phyloP scores from a whole-genome alignment of 805 yeast genomes.

The Vanderwaltozyma yarrowii region DNA sequence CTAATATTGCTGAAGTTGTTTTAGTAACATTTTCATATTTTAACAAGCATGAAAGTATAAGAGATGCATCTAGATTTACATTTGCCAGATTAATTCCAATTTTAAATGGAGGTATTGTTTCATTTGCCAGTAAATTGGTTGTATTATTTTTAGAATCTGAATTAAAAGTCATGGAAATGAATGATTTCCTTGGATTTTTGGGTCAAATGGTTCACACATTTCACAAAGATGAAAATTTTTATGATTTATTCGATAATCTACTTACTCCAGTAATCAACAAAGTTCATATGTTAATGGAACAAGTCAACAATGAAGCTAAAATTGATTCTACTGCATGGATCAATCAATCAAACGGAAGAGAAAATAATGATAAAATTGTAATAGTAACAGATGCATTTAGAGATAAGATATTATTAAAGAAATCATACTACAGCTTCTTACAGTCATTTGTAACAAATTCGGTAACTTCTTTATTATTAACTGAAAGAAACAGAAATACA shows the following conservation, averaged over 20 bases:
- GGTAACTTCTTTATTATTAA: slow-evolving; percentile 64
- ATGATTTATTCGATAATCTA: slow-evolving; percentile 62
- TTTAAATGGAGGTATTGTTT: slow-evolving; percentile 41
- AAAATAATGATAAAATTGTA: slow-evolving; percentile 16
- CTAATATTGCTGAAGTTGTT: slow-evolving; percentile 70
- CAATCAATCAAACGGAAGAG: background rate
- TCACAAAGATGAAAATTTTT: slow-evolving; percentile 54
- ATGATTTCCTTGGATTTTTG: slow-evolving; percentile 74
- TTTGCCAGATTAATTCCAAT: slow-evolving; percentile 80
- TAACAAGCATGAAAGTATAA: slow-evolving; percentile 51
- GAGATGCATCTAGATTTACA: slow-evolving; percentile 82
- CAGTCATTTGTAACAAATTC: slow-evolving; percentile 67
- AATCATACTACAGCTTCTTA: slow-evolving; percentile 58
- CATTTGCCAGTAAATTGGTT: slow-evolving; percentile 58
- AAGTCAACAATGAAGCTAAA: slow-evolving; percentile 32
- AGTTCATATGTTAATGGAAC: slow-evolving; percentile 40
- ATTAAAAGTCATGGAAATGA: slow-evolving; percentile 53
- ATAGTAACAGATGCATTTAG: slow-evolving; percentile 52
- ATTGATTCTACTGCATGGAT: slow-evolving; percentile 8
- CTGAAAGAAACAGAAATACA: slow-evolving; percentile 51
- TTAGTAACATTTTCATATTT: slow-evolving; percentile 74
- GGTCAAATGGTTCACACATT: slow-evolving; percentile 82
- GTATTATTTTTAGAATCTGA: slow-evolving; percentile 50
- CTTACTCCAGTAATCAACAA: slow-evolving; percentile 65
- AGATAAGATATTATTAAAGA: slow-evolving; percentile 57